Conservation (phyloP, 1,139 yeast species). For the Eremothecium cymbalariae region DNA sequence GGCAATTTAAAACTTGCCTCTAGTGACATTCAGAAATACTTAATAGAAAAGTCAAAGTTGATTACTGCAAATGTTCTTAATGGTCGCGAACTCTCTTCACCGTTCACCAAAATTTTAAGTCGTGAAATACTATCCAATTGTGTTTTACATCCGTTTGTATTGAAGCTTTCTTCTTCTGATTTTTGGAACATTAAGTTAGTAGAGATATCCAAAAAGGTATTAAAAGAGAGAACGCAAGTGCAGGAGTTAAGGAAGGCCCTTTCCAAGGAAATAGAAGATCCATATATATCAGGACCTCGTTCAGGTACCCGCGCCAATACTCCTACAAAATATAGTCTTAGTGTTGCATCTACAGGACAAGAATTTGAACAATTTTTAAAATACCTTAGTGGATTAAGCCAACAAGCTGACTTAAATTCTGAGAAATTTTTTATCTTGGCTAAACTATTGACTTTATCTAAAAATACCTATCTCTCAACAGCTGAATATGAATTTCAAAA, state of each 20-base stretch:
- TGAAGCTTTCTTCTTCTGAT: slow-evolving; percentile 62
- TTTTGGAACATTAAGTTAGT: slow-evolving; percentile 64
- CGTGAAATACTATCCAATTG: slow-evolving; percentile 59
- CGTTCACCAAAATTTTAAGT: slow-evolving; percentile 42
- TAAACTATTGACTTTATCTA: slow-evolving; percentile 15
- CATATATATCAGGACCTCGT: slow-evolving; percentile 21
- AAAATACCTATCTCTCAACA: slow-evolving; percentile 15
- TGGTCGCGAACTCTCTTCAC: slow-evolving; percentile 42
- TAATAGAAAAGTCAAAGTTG: slow-evolving; percentile 38
- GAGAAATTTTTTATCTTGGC: slow-evolving; percentile 17
- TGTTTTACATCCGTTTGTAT: slow-evolving; percentile 46
- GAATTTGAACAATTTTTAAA: slow-evolving; percentile 24
- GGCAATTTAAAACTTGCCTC: slow-evolving; percentile 35
- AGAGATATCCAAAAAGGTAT: slow-evolving; percentile 51
- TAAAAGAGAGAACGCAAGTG: slow-evolving; percentile 72
- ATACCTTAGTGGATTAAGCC: slow-evolving; percentile 16
- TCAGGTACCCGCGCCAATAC: slow-evolving; percentile 24
- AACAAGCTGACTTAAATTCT: slow-evolving; percentile 15
- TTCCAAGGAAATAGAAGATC: slow-evolving; percentile 26
- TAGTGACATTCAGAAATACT: slow-evolving; percentile 45
- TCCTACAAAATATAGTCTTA: slow-evolving; percentile 17
- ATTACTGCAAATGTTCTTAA: slow-evolving; percentile 48
- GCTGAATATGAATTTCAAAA: slow-evolving; percentile 25
- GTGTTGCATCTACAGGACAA: slow-evolving; percentile 17
- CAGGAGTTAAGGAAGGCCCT: slow-evolving; percentile 63